Evolutionary conservation across 2,329 filamentous ascomycete species (phyloP), one percentile per base, ranked within the genome.

Genomic region (Pyrenophora seminiperda): DNA sequence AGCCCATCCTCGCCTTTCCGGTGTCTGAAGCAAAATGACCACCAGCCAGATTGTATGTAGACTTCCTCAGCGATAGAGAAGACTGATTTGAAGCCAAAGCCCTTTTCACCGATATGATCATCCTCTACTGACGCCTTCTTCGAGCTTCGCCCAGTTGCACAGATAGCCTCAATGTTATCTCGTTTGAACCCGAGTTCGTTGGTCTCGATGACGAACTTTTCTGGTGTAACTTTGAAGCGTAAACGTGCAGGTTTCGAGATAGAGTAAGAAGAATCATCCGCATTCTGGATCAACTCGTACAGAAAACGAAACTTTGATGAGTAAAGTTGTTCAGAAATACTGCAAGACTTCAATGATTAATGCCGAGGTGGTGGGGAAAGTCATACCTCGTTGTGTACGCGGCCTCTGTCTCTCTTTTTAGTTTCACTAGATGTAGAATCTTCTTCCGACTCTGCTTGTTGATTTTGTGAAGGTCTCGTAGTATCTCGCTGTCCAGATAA

Each of bases 111-210:
- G 45, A 70, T 71, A 29, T 70, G 62, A 13, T 63, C 54, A 31
- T 64, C 49, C 4, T 14, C 5, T 7, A 37, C 38, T 5, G 49
- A 36, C 6, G 43, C 40, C 6, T 58, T 61, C 53, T 77, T 77
- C 2, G 73, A 72, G 54, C 74, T 73, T 32, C 66, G 45, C 3
- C 70, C 69, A 9, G 67, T 70, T 5, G 48, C 55, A 51, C 74
- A 78, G 5, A 78, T 75, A 0, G 75, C 68, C 22, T 58, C 39
- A 13, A 77, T 52, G 47, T 78, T 66, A 4, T 56, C 54, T 10
- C 59, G 33, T 2, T 56, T 68, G 50, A 77, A 77, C 2, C 74
- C 75, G 49, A 82, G 67, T 50, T 76, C 74, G 37, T 77, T 77
- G n/a, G 61, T 71, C 20, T 75, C 77, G 3, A 83, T 53, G 0